Evolutionary conservation across 768 basidiomycete genomes (phyloP), one percentile per base, ranked within the genome.

Genomic region (Floccularia luteovirens): DNA sequence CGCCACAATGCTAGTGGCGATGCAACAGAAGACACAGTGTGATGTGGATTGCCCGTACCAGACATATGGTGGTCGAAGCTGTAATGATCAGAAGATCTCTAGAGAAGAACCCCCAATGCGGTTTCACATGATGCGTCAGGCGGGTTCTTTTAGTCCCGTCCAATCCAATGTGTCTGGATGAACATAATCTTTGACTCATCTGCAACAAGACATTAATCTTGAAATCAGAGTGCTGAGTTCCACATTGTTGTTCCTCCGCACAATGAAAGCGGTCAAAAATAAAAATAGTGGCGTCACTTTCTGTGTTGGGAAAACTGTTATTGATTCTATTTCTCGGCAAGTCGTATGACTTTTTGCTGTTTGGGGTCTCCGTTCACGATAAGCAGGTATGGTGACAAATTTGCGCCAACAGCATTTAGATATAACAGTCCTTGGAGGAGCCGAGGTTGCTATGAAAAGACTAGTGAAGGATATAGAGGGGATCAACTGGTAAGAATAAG

Each of bases 1-100:
- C 51, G 51, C 55, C 52, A 52, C 47, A 49, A 44, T 41, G 43
- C 36, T 38, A 23, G 57, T 59, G 57, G 57, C 57, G 47, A 52
- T 59, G 52, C 48, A 35, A 20, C 43, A 52, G 47, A 22, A 17
- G n/a, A 24, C 6, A 32, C 2, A 12, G 21, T 21, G 6, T 19
- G 31, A 16, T 35, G 16, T 39, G n/a, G 38, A 39, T 17, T 36
- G 17, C 30, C 44, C 40, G 31, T 38, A 30, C 24, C n/a, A 28
- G 23, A 35, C 16, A 21, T 21, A 27, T 20, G 5, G 17, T 30
- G 24, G 5, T 36, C 10, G 14, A 6, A 37, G 32, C 46, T 47
- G 41, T 47, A 45, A 28, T 43, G 45, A 48, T 51, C 48, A 51
- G 43, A 51, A 47, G 47, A 36, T 36, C 40, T 19, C 14, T 39